Base-by-base conservation (phyloP, 371 early-diverging fungal species). In the Mucor circinelloides region DNA sequence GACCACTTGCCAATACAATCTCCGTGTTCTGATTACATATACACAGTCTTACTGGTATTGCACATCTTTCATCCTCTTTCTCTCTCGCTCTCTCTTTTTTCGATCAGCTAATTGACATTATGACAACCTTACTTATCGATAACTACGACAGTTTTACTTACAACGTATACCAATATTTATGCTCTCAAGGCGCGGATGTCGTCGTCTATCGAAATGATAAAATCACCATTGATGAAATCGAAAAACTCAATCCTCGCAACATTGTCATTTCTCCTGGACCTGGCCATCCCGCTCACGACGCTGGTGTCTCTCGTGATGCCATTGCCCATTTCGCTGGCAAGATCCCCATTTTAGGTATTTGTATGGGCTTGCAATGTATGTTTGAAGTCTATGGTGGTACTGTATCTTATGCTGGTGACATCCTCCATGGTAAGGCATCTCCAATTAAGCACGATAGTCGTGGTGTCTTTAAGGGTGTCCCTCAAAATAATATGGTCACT, bases 101-200 rank as follows among this genome's bases (percentile, higher is more conserved):
- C 17, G 25, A 28, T 55, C 21, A 19, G 25, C 15, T 17, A 28
- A 40, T 54, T 25, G 13, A 42, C 34, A 28, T 17, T 0, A 91
- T 91, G 90, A 82, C 92, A 25, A 92, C 94, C 19, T 65, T 98
- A 46, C 86, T 98, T 71, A 96, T 98, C 64, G 98, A 98, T 85
- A 97, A 97, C 78, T 98, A 97, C 89, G 99, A 98, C 85, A 92
- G 92, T 73, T 99, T 99, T 71, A 97, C 97, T 36, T 99, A 95
- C 90, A 99, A 99, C 79, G 90, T 99, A 48, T 97, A 97, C 79
- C 96, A 97, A 81, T 95, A 92, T 68, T 86, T 99, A 15, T 89
- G 90, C 63, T 87, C 90, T 60, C 90, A 95, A 19, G 98, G 98
- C 6, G 99, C 96, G 6, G 77, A 95, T 40, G 97, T 99, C 21